Evolutionary conservation across 192 early-diverging fungal species (phyloP).

Genomic region (Backusella westeae): DNA sequence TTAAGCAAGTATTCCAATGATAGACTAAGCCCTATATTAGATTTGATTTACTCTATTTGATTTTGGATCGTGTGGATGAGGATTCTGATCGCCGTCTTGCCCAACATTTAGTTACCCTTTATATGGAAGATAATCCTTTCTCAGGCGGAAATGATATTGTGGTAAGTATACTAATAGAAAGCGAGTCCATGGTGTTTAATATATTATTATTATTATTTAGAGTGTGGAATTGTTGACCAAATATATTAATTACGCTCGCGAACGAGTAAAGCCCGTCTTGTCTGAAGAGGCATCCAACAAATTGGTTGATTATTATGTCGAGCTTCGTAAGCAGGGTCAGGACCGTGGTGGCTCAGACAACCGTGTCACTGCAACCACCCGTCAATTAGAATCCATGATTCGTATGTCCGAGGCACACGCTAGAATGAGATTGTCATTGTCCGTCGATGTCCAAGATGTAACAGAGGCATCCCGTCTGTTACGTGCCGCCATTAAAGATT

Average conservation of each 20-base stretch:
- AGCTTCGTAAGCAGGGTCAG: constrained; percentile 74
- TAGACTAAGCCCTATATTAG: constrained; percentile 29
- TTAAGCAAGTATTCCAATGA: not conserved
- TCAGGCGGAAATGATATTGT: constrained; percentile 46
- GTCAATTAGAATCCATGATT: constrained; percentile 98
- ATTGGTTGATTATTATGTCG: constrained; percentile 81
- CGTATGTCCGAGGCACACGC: constrained; percentile 93
- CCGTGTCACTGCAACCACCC: constrained; percentile 87
- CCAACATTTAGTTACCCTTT: constrained; percentile 83
- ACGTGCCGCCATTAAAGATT: constrained; percentile 83
- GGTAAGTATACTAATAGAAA: constrained; percentile 2
- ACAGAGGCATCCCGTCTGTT: constrained; percentile 87
- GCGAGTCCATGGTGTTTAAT: not conserved
- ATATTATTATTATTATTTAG: constrained; percentile 31
- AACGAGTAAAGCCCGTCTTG: constrained; percentile 72
- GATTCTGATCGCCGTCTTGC: constrained; percentile 83
- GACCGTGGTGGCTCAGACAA: constrained; percentile 44
- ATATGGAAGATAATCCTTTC: constrained; percentile 63
- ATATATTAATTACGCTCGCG: constrained; percentile 89
- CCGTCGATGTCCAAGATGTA: constrained; percentile 81
- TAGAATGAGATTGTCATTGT: constrained; percentile 74
- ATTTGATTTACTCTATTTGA: constrained; percentile 92
- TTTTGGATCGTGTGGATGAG: constrained; percentile 90
- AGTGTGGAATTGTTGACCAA: constrained; percentile 81
- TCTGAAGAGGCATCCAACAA: constrained; percentile 73